Conservation (phyloP, 768 basidiomycete species). For the Phanerochaete carnosa region DNA sequence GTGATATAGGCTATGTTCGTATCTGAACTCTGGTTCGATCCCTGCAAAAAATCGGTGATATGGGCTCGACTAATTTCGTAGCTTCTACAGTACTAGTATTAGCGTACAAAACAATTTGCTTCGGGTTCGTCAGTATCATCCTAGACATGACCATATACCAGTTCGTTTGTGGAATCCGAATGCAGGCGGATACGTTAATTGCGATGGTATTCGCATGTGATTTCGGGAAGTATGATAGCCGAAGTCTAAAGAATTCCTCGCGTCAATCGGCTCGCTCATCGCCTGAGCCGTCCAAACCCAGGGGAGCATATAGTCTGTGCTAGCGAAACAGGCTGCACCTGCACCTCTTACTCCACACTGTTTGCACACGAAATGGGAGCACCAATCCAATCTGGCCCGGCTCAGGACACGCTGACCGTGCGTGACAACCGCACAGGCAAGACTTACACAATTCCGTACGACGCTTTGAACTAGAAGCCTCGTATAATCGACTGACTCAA, state of each 20-base stretch:
- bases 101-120: no score
- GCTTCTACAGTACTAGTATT: no score
- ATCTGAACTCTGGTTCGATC: no score
- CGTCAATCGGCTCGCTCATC: background rate
- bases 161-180: no score
- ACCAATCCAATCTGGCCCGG: slow-evolving; percentile 12
- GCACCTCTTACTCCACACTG: background rate
- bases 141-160: no score
- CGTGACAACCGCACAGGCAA: slow-evolving; percentile 85
- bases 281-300: background rate
- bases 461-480: slow-evolving; percentile 9
- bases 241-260: background rate
- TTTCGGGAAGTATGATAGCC: background rate
- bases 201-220: no score
- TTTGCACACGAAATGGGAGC: slow-evolving; percentile 19
- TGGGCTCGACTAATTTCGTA: no score
- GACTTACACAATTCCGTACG: slow-evolving; percentile 70
- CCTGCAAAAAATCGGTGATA: no score
- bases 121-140: no score
- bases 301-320: background rate
- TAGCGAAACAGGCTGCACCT: background rate
- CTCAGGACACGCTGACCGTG: slow-evolving; percentile 50
- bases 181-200: no score
- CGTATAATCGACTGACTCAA: background rate
- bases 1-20: no score